Evolutionary conservation across 2,329 filamentous ascomycete species (phyloP).

Genomic region (Neonectria magnoliae): DNA sequence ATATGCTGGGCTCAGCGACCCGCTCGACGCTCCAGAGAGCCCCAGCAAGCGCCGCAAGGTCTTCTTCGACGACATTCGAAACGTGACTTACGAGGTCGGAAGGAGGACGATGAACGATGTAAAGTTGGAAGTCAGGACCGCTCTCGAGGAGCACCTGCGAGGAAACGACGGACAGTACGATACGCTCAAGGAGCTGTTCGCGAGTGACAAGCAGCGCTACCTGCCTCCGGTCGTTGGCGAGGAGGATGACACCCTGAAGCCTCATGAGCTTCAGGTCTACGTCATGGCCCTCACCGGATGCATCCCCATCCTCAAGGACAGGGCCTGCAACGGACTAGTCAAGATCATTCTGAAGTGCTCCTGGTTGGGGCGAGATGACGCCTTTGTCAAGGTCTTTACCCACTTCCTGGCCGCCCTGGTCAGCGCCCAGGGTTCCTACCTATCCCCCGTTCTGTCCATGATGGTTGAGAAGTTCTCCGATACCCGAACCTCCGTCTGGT

Average conservation of each 20-base stretch:
- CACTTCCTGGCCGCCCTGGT: slow-evolving; percentile 77
- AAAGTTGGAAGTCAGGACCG: slow-evolving; percentile 63
- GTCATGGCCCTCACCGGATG: slow-evolving; percentile 71
- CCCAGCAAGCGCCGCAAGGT: slow-evolving; percentile 66
- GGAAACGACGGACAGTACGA: slow-evolving; percentile 71
- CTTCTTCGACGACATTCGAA: slow-evolving; percentile 67
- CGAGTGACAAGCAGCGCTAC: slow-evolving; percentile 58
- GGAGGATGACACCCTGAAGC: slow-evolving; percentile 60
- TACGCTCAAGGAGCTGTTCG: slow-evolving; percentile 68
- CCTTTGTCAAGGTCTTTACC: slow-evolving; percentile 73
- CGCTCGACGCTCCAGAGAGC: slow-evolving; percentile 52
- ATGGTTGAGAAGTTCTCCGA: slow-evolving; percentile 81
- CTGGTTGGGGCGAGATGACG: slow-evolving; percentile 72
- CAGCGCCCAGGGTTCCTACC: slow-evolving; percentile 83
- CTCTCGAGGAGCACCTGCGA: slow-evolving; percentile 65
- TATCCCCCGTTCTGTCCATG: slow-evolving; percentile 79
- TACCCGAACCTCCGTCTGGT: slow-evolving; percentile 57
- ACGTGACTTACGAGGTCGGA: slow-evolving; percentile 65
- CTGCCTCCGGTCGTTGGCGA: slow-evolving; percentile 52
- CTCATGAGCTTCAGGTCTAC: slow-evolving; percentile 68
- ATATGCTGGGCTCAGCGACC: slow-evolving; percentile 55
- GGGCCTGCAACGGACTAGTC: slow-evolving; percentile 68
- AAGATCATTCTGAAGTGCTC: slow-evolving; percentile 67
- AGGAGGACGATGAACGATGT: slow-evolving; percentile 63
- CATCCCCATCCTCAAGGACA: slow-evolving; percentile 67